phyloP scores from a whole-genome alignment of 108 stramenopile genomes.

The Pseudonitzschia multistriata region DNA sequence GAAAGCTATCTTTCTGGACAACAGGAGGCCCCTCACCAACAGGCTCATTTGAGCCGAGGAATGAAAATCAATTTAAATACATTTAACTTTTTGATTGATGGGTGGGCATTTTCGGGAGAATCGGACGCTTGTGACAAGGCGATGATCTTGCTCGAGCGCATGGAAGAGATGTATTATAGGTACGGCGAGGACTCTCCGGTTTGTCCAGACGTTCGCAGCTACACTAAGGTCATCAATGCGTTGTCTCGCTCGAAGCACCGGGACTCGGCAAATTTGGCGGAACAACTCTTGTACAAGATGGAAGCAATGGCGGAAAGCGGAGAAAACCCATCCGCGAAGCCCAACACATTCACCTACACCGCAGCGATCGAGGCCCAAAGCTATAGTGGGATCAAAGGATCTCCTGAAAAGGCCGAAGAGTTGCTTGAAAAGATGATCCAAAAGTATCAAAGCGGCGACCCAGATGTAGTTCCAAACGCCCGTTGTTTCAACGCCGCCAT shows the following conservation, averaged over 20 bases:
- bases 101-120: constrained; percentile 60
- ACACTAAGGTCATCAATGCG: constrained; percentile 71
- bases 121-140: constrained; percentile 51
- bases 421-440: constrained; percentile 38
- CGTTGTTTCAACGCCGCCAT: constrained; percentile 46
- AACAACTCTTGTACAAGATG: constrained; percentile 50
- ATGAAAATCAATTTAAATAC: constrained; percentile 63
- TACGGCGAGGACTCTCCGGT: constrained; percentile 13
- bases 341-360: constrained; percentile 76
- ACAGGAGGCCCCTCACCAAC: background rate
- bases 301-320: constrained; percentile 33
- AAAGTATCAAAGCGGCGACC: constrained; percentile 31
- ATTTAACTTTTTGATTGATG: constrained; percentile 68
- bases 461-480: constrained; percentile 27
- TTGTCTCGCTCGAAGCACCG: constrained; percentile 45
- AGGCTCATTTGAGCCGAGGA: background rate
- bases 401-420: constrained; percentile 36
- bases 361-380: constrained; percentile 78
- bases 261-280: constrained; percentile 56
- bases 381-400: constrained; percentile 57
- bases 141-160: constrained; percentile 41
- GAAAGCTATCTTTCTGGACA: background rate
- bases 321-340: constrained; percentile 29
- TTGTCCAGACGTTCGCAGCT: constrained; percentile 58
- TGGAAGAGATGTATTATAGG: constrained; percentile 46